phyloP scores from a whole-genome alignment of 176 grass and related monocot species.

The Raddia distichophylla region DNA sequence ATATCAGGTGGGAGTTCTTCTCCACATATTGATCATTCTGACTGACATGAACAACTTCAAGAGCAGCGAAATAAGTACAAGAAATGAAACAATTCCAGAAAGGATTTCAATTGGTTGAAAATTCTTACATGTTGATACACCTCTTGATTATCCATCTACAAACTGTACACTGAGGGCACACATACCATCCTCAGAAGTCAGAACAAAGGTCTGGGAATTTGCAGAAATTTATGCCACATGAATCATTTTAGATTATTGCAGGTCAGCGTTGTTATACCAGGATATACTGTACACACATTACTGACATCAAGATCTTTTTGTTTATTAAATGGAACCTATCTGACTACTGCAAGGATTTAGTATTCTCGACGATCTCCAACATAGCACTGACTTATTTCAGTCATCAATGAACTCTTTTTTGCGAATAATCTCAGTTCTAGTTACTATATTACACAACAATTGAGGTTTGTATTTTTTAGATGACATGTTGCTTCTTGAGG shows the following conservation, averaged over 20 bases:
- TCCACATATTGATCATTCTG: slow-evolving; percentile 27
- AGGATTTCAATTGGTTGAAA: slow-evolving; percentile 39
- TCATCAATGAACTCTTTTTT: neutral
- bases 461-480: neutral
- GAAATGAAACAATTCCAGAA: slow-evolving; percentile 28
- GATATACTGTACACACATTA: neutral
- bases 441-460: neutral
- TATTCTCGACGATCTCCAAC: slow-evolving; percentile 10
- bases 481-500: neutral
- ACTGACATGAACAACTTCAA: slow-evolving; percentile 8
- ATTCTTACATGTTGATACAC: slow-evolving; percentile 17
- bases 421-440: neutral
- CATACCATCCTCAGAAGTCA: neutral
- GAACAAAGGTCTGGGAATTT: slow-evolving; percentile 15
- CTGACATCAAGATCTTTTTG: neutral
- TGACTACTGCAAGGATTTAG: slow-evolving; percentile 22
- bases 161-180: neutral
- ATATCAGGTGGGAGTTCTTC: slow-evolving; percentile 40
- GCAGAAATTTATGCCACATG: slow-evolving; percentile 24
- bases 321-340: slow-evolving; percentile 25
- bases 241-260: slow-evolving; percentile 27
- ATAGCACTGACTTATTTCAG: neutral
- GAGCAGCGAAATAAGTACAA: slow-evolving; percentile 23
- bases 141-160: neutral
- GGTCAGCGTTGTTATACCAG: slow-evolving; percentile 8